These are phyloP conservation scores for Sporobolus alterniflorus DNA, from an alignment of 202 grass and related monocot genomes.

Conservation along the genomic window DNA sequence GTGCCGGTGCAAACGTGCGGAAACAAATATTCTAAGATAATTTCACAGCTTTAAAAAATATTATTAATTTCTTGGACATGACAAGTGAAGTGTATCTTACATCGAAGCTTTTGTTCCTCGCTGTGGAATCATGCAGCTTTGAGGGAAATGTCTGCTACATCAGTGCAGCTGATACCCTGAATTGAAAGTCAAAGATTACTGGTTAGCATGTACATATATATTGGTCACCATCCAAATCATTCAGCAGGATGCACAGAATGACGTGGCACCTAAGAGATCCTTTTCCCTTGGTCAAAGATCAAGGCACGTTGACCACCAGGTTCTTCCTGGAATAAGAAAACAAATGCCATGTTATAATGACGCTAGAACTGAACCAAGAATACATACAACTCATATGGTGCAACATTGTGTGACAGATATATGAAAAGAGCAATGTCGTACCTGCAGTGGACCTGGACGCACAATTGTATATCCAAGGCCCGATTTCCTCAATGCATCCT, in stretches of 20 bases:
- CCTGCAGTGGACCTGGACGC: slow-evolving; percentile 86
- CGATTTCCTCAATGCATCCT: slow-evolving; percentile 90
- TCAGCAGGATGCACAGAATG: not conserved
- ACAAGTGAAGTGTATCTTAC: slow-evolving; percentile 42
- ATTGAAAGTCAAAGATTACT: not conserved
- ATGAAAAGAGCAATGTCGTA: slow-evolving; percentile 6
- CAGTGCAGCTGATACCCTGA: slow-evolving; percentile 79
- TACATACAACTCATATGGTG: not conserved
- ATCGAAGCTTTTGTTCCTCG: slow-evolving; percentile 90
- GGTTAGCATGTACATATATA: slow-evolving; percentile 8
- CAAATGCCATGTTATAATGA: not conserved
- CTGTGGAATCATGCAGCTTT: slow-evolving; percentile 78
- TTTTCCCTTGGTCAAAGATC: slow-evolving; percentile 83
- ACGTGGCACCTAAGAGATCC: slow-evolving; percentile 66
- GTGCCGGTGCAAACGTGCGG: too few relatives aligned
- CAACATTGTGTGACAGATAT: not conserved
- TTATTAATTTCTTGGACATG: not conserved
- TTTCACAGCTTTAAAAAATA: too few relatives aligned
- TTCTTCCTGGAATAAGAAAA: slow-evolving; percentile 61
- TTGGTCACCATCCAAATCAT: not conserved
- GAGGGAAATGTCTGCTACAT: slow-evolving; percentile 84
- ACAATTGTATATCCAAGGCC: slow-evolving; percentile 96
- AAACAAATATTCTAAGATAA: too few relatives aligned
- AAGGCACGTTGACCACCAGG: slow-evolving; percentile 79
- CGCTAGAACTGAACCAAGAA: not conserved